These are phyloP conservation scores for Prinsepia uniflora DNA, from an alignment of 306 rosid species.

Conservation along the genomic window DNA sequence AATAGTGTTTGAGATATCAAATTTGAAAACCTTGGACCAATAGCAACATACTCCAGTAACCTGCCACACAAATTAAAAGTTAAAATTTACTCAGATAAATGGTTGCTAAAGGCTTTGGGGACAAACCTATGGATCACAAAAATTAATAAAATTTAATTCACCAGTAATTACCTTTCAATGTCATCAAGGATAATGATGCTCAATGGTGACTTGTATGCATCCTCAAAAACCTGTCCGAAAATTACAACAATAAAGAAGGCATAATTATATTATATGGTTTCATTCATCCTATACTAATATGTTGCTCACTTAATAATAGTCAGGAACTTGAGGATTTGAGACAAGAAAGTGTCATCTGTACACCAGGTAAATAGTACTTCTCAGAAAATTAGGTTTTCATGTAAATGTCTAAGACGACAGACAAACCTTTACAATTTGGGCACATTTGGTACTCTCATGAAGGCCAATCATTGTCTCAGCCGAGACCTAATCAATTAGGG, in stretches of 20 bases:
- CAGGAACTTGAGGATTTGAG: neutral
- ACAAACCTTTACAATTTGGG: slow-evolving; percentile 90
- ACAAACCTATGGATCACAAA: neutral
- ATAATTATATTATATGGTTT: neutral
- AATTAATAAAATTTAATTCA: neutral
- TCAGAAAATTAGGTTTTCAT: slow-evolving; percentile 9
- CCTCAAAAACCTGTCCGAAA: slow-evolving; percentile 80
- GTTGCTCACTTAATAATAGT: neutral
- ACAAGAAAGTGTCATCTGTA: slow-evolving; percentile 20
- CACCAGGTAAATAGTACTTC: slow-evolving; percentile 10
- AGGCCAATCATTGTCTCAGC: slow-evolving; percentile 95
- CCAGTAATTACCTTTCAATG: slow-evolving; percentile 69
- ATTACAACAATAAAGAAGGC: neutral
- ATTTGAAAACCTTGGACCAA: slow-evolving; percentile 97
- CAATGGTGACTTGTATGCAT: slow-evolving; percentile 95
- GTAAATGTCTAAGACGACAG: slow-evolving; percentile 22
- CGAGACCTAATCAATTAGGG: slow-evolving; percentile 57
- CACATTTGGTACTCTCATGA: slow-evolving; percentile 90
- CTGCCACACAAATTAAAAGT: slow-evolving; percentile 35
- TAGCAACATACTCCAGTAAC: slow-evolving; percentile 79
- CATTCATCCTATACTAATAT: slow-evolving; percentile 6
- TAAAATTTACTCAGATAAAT: neutral
- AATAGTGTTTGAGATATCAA: slow-evolving; percentile 76
- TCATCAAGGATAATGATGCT: slow-evolving; percentile 95
- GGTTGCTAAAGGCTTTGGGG: neutral